These are phyloP conservation scores for Acer yangbiense DNA, from an alignment of 345 rosid species.

Conservation along the genomic window DNA sequence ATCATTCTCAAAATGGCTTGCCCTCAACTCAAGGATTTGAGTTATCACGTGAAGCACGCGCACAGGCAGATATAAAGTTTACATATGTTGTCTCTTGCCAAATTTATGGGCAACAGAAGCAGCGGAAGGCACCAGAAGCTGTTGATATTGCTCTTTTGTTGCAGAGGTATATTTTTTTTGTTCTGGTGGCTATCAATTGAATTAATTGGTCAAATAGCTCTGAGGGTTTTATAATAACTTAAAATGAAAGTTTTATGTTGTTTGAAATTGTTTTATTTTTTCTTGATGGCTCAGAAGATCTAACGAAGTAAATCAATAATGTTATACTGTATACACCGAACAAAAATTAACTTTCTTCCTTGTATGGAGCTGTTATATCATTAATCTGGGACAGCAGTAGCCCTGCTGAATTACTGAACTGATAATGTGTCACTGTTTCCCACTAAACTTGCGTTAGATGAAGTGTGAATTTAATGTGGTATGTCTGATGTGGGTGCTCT, in stretches of 20 bases:
- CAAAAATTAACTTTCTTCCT: background rate
- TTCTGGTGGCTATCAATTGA: background rate
- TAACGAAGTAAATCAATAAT: background rate
- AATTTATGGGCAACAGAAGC: constrained; percentile 97
- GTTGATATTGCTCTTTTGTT: constrained; percentile 88
- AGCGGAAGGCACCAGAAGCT: constrained; percentile 83
- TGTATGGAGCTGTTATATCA: background rate
- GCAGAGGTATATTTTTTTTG: constrained; percentile 56
- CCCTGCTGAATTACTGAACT: background rate
- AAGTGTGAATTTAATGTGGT: background rate
- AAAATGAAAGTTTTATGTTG: background rate
- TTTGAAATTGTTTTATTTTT: background rate
- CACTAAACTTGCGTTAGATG: background rate
- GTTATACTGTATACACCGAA: background rate
- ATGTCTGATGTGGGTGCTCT: background rate
- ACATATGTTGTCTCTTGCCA: constrained; percentile 98
- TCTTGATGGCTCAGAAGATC: background rate
- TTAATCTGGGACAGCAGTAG: background rate
- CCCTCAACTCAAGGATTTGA: constrained; percentile 69
- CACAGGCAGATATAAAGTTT: constrained; percentile 94
- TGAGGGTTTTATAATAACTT: background rate
- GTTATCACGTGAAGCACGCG: constrained; percentile 77
- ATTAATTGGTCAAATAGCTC: background rate
- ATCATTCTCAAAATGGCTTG: constrained; percentile 46
- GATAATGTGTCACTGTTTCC: background rate